phyloP scores from a whole-genome alignment of 345 rosid species.

The Rhizophora mangle region DNA sequence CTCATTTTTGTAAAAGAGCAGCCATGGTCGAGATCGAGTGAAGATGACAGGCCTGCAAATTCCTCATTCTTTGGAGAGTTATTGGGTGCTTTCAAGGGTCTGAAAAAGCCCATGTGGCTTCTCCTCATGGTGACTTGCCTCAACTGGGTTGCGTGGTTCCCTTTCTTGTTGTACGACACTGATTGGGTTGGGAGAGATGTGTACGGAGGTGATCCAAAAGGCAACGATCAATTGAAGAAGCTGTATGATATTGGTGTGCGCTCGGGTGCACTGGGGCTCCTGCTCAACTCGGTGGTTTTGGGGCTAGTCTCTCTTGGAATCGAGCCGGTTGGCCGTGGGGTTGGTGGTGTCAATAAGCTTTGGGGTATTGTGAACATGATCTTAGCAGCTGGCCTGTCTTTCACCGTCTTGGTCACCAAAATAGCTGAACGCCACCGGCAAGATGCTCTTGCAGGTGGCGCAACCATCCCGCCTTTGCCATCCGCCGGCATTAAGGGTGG shows the following conservation, averaged over 20 bases:
- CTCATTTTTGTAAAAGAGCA: slow-evolving; percentile 44
- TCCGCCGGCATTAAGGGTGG: slow-evolving; percentile 42
- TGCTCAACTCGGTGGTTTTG: slow-evolving; percentile 73
- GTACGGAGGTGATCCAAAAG: slow-evolving; percentile 64
- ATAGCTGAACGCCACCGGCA: slow-evolving; percentile 47
- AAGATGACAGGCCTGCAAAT: neutral
- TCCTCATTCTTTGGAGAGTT: slow-evolving; percentile 37
- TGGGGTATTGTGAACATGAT: slow-evolving; percentile 76
- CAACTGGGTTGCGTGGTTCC: slow-evolving; percentile 91
- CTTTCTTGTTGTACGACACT: slow-evolving; percentile 74
- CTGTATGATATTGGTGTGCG: slow-evolving; percentile 64
- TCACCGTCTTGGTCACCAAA: slow-evolving; percentile 56
- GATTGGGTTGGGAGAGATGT: slow-evolving; percentile 94
- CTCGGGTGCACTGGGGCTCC: slow-evolving; percentile 73
- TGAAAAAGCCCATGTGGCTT: slow-evolving; percentile 68
- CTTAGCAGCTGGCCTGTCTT: slow-evolving; percentile 48
- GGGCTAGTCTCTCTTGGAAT: slow-evolving; percentile 58
- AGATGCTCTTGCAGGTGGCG: neutral
- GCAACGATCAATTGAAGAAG: slow-evolving; percentile 15
- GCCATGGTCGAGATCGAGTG: slow-evolving; percentile 23
- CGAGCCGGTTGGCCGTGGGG: slow-evolving; percentile 38
- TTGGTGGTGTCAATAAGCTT: slow-evolving; percentile 53
- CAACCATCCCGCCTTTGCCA: slow-evolving; percentile 26
- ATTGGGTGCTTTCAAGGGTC: slow-evolving; percentile 39
- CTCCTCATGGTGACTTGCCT: slow-evolving; percentile 64